A percentile compares a stretch with the other conserved stretches of the same genome.
Conservation (phyloP, 2,329 filamentous ascomycete species). For the Diaporthe aspalathi region DNA sequence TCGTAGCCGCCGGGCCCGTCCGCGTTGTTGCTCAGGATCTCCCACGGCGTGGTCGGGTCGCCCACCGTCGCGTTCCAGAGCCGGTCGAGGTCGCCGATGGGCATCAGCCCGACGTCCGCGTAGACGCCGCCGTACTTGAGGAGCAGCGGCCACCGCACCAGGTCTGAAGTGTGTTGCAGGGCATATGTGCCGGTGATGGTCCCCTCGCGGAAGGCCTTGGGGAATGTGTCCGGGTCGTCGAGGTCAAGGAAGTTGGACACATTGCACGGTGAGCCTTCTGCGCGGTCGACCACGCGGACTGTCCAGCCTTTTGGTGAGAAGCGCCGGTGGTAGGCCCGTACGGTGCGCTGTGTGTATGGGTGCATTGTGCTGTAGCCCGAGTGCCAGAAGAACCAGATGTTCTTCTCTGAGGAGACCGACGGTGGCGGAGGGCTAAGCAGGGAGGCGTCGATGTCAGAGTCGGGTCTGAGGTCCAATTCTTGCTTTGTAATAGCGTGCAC, state of each 20-base stretch:
- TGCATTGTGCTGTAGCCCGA: conserved; percentile 61
- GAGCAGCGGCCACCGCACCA: conserved; percentile 68
- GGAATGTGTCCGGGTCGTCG: conserved; percentile 56
- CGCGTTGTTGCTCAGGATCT: conserved; percentile 60
- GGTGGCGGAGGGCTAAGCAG: conserved; percentile 54
- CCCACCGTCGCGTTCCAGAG: conserved; percentile 63
- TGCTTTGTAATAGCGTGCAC: conserved; percentile 53
- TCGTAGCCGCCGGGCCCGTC: conserved; percentile 49
- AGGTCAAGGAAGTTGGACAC: conserved; percentile 61
- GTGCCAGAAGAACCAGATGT: conserved; percentile 71
- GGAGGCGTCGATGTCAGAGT: conserved; percentile 57
- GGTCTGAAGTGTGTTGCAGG: conserved; percentile 66
- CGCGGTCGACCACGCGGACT: conserved; percentile 62
- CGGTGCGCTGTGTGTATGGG: conserved; percentile 62
- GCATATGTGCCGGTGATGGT: conserved; percentile 61
- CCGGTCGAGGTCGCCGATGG: conserved; percentile 66
- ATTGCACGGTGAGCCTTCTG: conserved; percentile 57
- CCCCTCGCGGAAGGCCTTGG: conserved; percentile 61
- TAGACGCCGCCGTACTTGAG: conserved; percentile 68
- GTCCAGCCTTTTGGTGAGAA: conserved; percentile 63
- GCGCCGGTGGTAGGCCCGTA: conserved; percentile 66
- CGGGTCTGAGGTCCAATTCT: conserved; percentile 58
- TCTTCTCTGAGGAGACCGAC: conserved; percentile 55
- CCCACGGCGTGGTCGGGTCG: conserved; percentile 57
- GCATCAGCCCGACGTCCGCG: conserved; percentile 66